Evolutionary conservation across 2,329 filamentous ascomycete species (phyloP).

Genomic region (Madurella mycetomatis): DNA sequence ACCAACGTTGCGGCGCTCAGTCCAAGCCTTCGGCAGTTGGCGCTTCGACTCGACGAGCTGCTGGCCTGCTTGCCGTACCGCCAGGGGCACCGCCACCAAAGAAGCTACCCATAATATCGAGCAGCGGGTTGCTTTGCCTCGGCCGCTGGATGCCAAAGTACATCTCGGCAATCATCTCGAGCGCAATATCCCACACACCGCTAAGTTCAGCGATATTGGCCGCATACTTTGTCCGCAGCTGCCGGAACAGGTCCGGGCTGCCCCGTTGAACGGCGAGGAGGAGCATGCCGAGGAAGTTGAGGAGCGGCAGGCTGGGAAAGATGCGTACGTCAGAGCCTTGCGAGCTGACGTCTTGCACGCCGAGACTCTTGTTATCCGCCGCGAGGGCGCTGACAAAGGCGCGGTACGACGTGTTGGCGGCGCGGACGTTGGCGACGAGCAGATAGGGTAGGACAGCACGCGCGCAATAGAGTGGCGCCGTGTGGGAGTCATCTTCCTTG

Average conservation of each 20-base stretch:
- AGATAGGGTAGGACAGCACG: constrained; percentile 89
- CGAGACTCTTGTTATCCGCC: constrained; percentile 53
- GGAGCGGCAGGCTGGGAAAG: constrained; percentile 85
- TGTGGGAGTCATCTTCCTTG: constrained; percentile 79
- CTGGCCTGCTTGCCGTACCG: constrained; percentile 45
- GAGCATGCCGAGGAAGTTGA: constrained; percentile 89
- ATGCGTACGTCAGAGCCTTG: constrained; percentile 69
- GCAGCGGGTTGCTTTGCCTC: constrained; percentile 82
- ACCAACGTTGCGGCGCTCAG: constrained; percentile 32
- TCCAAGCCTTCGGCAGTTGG: constrained; percentile 58
- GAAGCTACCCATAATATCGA: constrained; percentile 98
- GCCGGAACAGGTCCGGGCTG: constrained; percentile 70
- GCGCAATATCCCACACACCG: constrained; percentile 71
- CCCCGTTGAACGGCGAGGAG: constrained; percentile 80
- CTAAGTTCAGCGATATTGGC: constrained; percentile 67
- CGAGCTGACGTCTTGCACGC: constrained; percentile 75
- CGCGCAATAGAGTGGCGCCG: constrained; percentile 78
- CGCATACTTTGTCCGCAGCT: constrained; percentile 77
- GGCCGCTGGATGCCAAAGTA: constrained; percentile 92
- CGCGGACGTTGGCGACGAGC: constrained; percentile 82
- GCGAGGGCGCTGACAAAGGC: constrained; percentile 67
- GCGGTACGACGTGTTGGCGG: constrained; percentile 76
- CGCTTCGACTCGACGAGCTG: constrained; percentile 42
- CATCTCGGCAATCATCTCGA: constrained; percentile 89
- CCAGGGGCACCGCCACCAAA: constrained; percentile 68